A percentile compares a stretch with the other conserved stretches of the same genome.
These are phyloP conservation scores for Hanseniaspora guilliermondii DNA, from an alignment of 805 yeast species.

Conservation along the genomic window DNA sequence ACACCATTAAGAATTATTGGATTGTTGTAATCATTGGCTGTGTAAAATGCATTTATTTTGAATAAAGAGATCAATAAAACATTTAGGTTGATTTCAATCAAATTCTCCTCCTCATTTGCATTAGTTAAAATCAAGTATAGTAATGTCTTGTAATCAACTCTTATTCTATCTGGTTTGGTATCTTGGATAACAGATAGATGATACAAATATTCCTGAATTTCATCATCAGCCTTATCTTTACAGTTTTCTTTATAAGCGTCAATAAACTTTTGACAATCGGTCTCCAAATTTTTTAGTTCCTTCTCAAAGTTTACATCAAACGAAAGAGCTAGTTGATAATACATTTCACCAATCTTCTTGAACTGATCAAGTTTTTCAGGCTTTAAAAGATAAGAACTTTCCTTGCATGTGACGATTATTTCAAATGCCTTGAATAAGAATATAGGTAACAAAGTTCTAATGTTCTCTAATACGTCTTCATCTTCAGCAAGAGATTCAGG, in stretches of 20 bases:
- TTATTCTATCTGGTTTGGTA: slow-evolving; percentile 23
- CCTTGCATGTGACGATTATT: neutral
- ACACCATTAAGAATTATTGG: slow-evolving; percentile 7
- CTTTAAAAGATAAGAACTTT: neutral
- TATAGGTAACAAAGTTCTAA: slow-evolving; percentile 51
- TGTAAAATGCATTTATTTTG: slow-evolving; percentile 9
- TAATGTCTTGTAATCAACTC: slow-evolving; percentile 27
- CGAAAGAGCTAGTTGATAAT: slow-evolving; percentile 43
- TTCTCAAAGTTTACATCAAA: slow-evolving; percentile 51
- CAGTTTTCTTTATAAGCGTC: slow-evolving; percentile 24
- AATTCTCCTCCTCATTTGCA: neutral
- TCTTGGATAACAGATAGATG: slow-evolving; percentile 30
- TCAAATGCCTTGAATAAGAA: slow-evolving; percentile 33
- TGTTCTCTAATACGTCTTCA: slow-evolving; percentile 51
- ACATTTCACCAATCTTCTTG: slow-evolving; percentile 30
- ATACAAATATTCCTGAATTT: slow-evolving; percentile 28
- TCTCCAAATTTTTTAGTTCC: slow-evolving; percentile 29
- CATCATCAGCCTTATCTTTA: slow-evolving; percentile 25
- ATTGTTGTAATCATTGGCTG: slow-evolving; percentile 11
- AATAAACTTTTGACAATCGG: slow-evolving; percentile 34
- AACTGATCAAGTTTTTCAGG: slow-evolving; percentile 6
- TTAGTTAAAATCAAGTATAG: slow-evolving; percentile 21
- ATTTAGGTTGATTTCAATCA: neutral
- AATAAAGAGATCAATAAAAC: neutral
- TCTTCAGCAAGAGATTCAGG: slow-evolving; percentile 22